These are phyloP conservation scores for Dalechampia spathulata DNA, from an alignment of 441 rosid species.

Conservation along the genomic window DNA sequence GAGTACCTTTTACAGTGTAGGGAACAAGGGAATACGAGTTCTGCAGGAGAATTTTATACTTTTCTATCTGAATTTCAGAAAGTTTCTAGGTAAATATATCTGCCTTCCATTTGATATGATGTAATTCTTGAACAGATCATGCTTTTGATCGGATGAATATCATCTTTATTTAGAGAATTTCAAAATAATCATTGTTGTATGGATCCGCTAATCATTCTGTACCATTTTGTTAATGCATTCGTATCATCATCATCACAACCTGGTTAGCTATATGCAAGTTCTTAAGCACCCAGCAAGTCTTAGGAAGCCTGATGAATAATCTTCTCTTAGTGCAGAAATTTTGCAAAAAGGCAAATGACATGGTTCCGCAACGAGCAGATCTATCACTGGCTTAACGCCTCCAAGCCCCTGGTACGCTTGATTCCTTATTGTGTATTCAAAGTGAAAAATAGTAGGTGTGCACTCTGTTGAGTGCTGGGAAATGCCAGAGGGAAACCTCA, in stretches of 20 bases:
- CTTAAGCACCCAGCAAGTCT: neutral
- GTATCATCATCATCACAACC: neutral
- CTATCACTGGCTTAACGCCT: conserved; percentile 89
- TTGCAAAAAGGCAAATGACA: conserved; percentile 90
- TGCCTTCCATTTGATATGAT: neutral
- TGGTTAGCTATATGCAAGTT: neutral
- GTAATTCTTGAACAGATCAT: neutral
- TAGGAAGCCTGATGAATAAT: neutral
- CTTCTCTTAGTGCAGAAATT: conserved; percentile 46
- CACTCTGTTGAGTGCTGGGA: neutral
- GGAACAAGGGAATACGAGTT: conserved; percentile 47
- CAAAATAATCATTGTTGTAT: neutral
- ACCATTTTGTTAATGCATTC: no score
- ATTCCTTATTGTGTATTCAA: conserved; percentile 1
- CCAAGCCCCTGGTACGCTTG: conserved; percentile 59
- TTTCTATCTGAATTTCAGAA: conserved; percentile 80
- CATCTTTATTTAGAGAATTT: neutral
- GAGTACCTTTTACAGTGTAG: conserved; percentile 63
- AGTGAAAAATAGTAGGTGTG: neutral
- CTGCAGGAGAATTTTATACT: conserved; percentile 50
- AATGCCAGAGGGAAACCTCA: no score
- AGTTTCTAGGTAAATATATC: conserved; percentile 53
- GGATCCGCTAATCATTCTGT: no score
- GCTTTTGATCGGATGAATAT: neutral
- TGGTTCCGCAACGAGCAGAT: conserved; percentile 81